Evolutionary conservation across 495 filamentous ascomycete genomes (phyloP).

Genomic region (Aspergillus wentii): DNA sequence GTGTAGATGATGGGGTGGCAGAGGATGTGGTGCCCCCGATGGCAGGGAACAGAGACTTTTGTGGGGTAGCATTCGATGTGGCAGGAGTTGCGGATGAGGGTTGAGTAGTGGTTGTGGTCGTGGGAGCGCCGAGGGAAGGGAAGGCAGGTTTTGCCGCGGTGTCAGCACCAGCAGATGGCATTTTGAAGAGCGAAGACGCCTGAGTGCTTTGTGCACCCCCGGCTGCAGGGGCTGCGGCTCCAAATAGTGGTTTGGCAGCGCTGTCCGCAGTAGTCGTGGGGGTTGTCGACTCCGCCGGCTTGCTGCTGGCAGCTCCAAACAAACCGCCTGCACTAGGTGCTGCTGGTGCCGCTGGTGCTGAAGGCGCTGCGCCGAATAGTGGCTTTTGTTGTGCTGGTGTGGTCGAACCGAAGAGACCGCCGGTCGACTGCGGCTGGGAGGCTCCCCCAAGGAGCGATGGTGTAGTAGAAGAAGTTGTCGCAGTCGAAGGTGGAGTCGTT

Average conservation of each 20-base stretch:
- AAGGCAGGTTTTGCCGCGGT: conserved; percentile 27
- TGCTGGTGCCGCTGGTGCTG: conserved; percentile 21
- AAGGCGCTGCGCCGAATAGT: conserved; percentile 27
- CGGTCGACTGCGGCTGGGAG: conserved; percentile 22
- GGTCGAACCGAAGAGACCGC: conserved; percentile 29
- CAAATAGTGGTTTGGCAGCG: conserved; percentile 25
- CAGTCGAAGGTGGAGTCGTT: conserved; percentile 8
- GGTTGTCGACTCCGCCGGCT: conserved; percentile 37
- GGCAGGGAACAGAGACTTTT: conserved; percentile 35
- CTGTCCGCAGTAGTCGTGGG: conserved; percentile 23
- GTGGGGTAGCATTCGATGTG: conserved; percentile 30
- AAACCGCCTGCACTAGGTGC: no score
- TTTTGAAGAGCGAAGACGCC: conserved; percentile 35
- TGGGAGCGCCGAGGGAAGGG: conserved; percentile 19
- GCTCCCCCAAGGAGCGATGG: conserved; percentile 18
- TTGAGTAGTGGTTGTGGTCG: conserved; percentile 19
- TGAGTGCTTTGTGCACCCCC: conserved; percentile 13
- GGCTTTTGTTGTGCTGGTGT: conserved; percentile 24
- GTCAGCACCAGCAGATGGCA: conserved; percentile 21
- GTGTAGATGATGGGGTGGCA: conserved; percentile 31
- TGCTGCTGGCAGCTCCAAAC: conserved; percentile 34
- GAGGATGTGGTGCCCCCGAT: conserved; percentile 32
- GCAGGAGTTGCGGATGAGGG: conserved; percentile 24
- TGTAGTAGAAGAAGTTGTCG: conserved; percentile 19
- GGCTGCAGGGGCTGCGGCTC: conserved; percentile 14